Percentiles rank a stretch among this genome's conserved stretches.
These are phyloP conservation scores for Mycosphaerella arachidis DNA, from an alignment of 2,329 filamentous ascomycete genomes.

Conservation along the genomic window DNA sequence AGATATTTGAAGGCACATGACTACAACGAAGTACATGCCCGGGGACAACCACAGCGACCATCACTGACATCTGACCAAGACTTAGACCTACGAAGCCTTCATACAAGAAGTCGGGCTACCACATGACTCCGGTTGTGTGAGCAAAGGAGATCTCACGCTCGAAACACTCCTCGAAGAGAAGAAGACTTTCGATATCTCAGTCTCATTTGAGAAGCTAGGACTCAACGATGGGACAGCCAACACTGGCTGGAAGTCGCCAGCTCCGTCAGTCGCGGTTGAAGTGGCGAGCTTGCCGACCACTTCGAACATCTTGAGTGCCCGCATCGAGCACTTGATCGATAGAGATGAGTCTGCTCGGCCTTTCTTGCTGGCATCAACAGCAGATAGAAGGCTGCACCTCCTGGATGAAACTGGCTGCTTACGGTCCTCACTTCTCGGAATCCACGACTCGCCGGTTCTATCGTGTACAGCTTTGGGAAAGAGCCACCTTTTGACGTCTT, in stretches of 20 bases:
- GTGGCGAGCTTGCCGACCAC: conserved; percentile 43
- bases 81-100: conserved; percentile 54
- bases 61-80: conserved; percentile 17
- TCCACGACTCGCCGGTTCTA: conserved; percentile 52
- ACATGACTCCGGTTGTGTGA: conserved; percentile 43
- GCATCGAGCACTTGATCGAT: conserved; percentile 25
- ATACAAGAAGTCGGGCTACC: conserved; percentile 53
- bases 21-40: conserved; percentile 31
- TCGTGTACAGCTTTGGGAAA: conserved; percentile 44
- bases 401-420: conserved; percentile 37
- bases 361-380: conserved; percentile 42
- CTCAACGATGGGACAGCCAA: conserved; percentile 36
- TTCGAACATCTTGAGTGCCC: conserved; percentile 51
- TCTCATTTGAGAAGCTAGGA: conserved; percentile 53
- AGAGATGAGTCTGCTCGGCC: conserved; percentile 10
- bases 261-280: conserved; percentile 31
- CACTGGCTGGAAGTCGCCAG: neutral
- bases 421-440: conserved; percentile 34
- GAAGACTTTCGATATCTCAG: conserved; percentile 51
- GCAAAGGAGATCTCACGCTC: conserved; percentile 49
- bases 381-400: conserved; percentile 48
- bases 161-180: conserved; percentile 60
- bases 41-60: neutral
- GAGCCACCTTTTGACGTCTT: conserved; percentile 49
- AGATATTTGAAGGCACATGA: conserved; percentile 36